Percentiles rank a stretch among this genome's conserved stretches.
Evolutionary conservation across 2,329 filamentous ascomycete species (phyloP).

Genomic region (Calonectria ilicicola): DNA sequence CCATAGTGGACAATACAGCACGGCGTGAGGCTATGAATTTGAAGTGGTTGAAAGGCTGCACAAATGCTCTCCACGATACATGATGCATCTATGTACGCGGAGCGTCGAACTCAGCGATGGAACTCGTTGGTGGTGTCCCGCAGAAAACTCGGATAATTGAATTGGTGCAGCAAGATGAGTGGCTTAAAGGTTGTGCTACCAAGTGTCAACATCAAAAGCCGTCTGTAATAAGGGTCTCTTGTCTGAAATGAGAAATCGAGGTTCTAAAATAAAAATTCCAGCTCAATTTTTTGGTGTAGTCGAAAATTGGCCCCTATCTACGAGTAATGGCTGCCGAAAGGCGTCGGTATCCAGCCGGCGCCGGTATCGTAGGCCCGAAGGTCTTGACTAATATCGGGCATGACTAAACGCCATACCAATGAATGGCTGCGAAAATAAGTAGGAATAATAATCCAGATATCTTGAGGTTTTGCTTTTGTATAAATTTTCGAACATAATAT

Average conservation of each 20-base stretch:
- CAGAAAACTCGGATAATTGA: conserved; percentile 44
- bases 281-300: not conserved
- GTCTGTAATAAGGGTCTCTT: not conserved
- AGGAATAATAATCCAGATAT: not conserved
- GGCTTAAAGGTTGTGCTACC: not conserved
- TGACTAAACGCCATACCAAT: not conserved
- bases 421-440: not conserved
- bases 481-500: no score
- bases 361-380: conserved; percentile 15
- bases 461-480: not conserved
- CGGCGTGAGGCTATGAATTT: conserved; percentile 30
- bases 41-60: conserved; percentile 36
- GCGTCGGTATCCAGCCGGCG: conserved; percentile 29
- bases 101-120: conserved; percentile 8
- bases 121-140: conserved; percentile 28
- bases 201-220: not conserved
- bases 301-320: conserved; percentile 5
- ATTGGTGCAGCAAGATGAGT: conserved; percentile 14
- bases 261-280: not conserved
- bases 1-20: conserved; percentile 41
- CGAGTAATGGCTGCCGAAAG: conserved; percentile 14
- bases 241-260: not conserved
- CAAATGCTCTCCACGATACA: conserved; percentile 44
- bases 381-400: not conserved
- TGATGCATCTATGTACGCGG: conserved; percentile 45